phyloP scores from a whole-genome alignment of 108 stramenopile species.

The Skeletonema marinoi region DNA sequence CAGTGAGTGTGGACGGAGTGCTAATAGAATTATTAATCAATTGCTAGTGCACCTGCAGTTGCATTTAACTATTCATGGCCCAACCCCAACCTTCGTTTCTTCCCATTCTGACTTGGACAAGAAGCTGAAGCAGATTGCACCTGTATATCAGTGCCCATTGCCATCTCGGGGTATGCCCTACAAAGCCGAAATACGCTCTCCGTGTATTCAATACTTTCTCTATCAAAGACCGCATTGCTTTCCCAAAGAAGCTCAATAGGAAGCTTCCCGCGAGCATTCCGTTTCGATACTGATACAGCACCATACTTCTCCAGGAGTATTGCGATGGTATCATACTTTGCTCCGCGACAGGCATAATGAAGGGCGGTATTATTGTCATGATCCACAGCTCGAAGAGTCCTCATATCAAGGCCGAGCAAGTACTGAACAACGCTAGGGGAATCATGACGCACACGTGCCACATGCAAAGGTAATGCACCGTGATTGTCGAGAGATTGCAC shows the following conservation, averaged over 20 bases:
- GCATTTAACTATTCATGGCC: too few species aligned
- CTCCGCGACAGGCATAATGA: neutral
- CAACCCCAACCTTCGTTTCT: too few species aligned
- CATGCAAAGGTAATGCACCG: neutral
- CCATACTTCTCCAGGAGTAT: neutral
- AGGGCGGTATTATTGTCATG: too few species aligned
- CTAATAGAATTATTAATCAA: too few species aligned
- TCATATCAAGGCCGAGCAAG: too few species aligned
- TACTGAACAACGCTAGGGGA: too few species aligned
- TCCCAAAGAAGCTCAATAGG: conserved; percentile 11
- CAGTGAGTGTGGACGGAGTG: too few species aligned
- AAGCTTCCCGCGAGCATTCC: neutral
- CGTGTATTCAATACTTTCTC: neutral
- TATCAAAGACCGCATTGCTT: neutral
- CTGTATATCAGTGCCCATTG: too few species aligned
- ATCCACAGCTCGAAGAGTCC: too few species aligned
- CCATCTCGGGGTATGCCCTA: neutral
- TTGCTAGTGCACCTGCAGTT: too few species aligned
- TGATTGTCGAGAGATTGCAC: neutral
- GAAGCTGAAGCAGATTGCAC: too few species aligned
- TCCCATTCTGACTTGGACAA: too few species aligned
- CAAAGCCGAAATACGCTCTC: neutral
- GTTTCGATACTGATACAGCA: neutral
- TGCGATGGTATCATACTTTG: neutral
- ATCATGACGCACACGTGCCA: neutral